Evolutionary conservation across 192 early-diverging fungal species (phyloP), one percentile per base, ranked within the genome.

Genomic region (Coemansia sp.): DNA sequence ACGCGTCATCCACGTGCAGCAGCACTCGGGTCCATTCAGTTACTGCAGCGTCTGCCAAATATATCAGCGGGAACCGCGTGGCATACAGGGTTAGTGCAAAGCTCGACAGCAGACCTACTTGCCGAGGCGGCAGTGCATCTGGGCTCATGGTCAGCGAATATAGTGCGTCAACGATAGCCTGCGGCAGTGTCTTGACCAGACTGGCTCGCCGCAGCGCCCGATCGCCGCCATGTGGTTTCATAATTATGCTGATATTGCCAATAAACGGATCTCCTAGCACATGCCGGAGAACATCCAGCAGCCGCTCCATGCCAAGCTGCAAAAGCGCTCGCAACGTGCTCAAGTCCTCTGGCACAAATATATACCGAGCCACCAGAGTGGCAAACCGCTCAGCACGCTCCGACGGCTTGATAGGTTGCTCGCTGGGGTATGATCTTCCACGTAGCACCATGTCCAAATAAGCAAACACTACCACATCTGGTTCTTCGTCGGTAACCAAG

Each of bases 391-490:
- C 74, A 18, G 68, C 74, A 12, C 56, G 64, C 16, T 20, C 16
- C 36, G 68, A 59, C 4, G 74, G 74, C 53, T 49, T 43, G 42
- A 72, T 67, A 5, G 48, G 57, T 57, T 63, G 50, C 4, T 55
- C 69, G 20, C 68, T 65, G 3, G 74, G 74, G 20, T 78, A 78
- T 33, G 51, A 53, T 10, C 72, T 61, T 12, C 72, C 72, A 10
- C 72, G 62, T 6, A 70, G 39, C 30, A 76, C 67, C 62, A 71
- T 71, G 15, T 78, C 74, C 8, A 78, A 55, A 28, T 68, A 78
- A 39, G 66, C 69, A 49, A 72, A 71, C 18, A 78, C 33, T 12
- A 78, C 74, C 28, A 50, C 57, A 7, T 46, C 57, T 2, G 74
- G 64, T 9, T 52, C 51, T 37, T 78, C 74, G 11, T 71, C 69